Percentiles rank a stretch among this genome's conserved stretches.
phyloP scores from a whole-genome alignment of 352 stramenopile species.

The Globisporangium cylindrosporum region DNA sequence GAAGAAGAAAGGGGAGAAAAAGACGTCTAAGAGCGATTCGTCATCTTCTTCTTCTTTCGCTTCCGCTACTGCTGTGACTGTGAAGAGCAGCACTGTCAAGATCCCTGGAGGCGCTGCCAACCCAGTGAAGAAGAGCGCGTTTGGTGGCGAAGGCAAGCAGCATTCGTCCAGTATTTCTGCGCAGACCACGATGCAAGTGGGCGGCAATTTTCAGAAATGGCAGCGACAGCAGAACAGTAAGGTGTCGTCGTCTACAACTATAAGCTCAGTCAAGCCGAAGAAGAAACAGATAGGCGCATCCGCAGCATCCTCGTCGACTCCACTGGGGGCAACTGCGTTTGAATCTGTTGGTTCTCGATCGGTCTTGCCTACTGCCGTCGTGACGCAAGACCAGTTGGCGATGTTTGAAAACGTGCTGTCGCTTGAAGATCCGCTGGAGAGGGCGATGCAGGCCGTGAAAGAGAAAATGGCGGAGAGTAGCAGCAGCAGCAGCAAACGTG shows the following conservation, averaged over 20 bases:
- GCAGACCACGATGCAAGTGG: neutral
- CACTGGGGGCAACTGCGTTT: neutral
- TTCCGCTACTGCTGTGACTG: neutral
- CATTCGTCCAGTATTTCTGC: neutral
- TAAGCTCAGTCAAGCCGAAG: neutral
- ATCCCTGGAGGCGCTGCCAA: constrained; percentile 1
- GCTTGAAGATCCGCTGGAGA: constrained; percentile 31
- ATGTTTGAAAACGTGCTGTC: constrained; percentile 7
- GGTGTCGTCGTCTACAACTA: neutral
- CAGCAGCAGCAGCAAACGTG: constrained; percentile 6
- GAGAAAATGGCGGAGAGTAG: constrained; percentile 23
- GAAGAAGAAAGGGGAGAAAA: constrained; percentile 26
- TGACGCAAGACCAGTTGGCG: constrained; percentile 16
- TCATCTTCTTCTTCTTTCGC: neutral
- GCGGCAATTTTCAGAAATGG: neutral
- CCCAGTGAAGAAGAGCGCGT: neutral
- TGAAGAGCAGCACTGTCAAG: constrained; percentile 19
- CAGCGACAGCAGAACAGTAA: neutral
- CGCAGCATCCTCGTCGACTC: too few relatives aligned
- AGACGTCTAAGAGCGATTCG: constrained; percentile 8
- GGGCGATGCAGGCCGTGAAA: constrained; percentile 30
- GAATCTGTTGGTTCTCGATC: neutral
- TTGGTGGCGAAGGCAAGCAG: neutral
- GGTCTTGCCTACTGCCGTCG: neutral
- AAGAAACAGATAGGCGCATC: neutral